Percentiles rank a stretch among this genome's conserved stretches.
phyloP scores from a whole-genome alignment of 805 yeast genomes.

The Ogataea nitratoaversa region DNA sequence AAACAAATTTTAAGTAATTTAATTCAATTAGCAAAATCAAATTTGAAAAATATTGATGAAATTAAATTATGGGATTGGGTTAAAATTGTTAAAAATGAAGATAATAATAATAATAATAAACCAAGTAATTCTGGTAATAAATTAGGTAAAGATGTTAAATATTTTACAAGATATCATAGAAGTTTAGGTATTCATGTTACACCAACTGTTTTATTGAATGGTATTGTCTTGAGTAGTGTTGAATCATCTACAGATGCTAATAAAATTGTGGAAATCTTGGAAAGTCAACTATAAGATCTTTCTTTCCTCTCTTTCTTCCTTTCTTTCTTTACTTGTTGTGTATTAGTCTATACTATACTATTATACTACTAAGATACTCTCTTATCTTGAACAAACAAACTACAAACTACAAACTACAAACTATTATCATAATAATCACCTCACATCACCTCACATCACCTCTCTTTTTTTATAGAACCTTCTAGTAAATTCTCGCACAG shows the following conservation, averaged over 20 bases:
- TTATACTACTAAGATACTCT: no score
- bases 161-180: slow-evolving; percentile 67
- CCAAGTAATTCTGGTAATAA: slow-evolving; percentile 53
- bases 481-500: no score
- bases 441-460: background rate
- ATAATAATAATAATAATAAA: slow-evolving; percentile 25
- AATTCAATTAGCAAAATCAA: slow-evolving; percentile 40
- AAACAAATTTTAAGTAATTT: slow-evolving; percentile 51
- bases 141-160: slow-evolving; percentile 61
- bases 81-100: slow-evolving; percentile 27
- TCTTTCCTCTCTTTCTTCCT: background rate
- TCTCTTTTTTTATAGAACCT: background rate
- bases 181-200: slow-evolving; percentile 82
- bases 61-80: slow-evolving; percentile 30
- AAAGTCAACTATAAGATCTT: slow-evolving; percentile 12
- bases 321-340: no score
- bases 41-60: slow-evolving; percentile 33
- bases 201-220: slow-evolving; percentile 73
- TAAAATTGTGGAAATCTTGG: slow-evolving; percentile 38
- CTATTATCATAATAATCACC: background rate
- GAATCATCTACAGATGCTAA: slow-evolving; percentile 58
- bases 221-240: slow-evolving; percentile 52
- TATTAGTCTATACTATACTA: no score
- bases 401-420: background rate
- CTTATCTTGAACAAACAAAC: no score